These are phyloP conservation scores for Linaria vulgaris DNA, from an alignment of 257 asterid genomes.

Conservation along the genomic window DNA sequence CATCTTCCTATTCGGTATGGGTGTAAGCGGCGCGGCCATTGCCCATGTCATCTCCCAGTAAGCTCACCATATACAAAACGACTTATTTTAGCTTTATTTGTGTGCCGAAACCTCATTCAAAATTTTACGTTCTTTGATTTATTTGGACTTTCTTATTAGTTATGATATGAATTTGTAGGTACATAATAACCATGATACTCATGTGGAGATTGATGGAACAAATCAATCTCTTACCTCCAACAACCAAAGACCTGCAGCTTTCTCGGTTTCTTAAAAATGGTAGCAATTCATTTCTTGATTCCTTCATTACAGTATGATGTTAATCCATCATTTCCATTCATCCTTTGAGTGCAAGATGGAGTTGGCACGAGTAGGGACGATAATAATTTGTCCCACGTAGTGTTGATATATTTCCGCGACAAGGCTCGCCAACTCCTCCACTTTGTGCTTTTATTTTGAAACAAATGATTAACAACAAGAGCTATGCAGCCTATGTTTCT, in stretches of 20 bases:
- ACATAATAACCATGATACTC: slow-evolving; percentile 35
- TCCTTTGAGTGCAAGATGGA: too few species aligned
- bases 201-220: slow-evolving; percentile 32
- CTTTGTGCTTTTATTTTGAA: too few species aligned
- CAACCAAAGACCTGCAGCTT: slow-evolving; percentile 34
- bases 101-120: neutral
- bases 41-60: slow-evolving; percentile 59
- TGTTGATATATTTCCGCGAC: too few species aligned
- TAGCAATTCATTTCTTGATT: neutral
- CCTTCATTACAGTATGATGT: too few species aligned
- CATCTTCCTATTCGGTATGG: slow-evolving; percentile 39
- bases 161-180: slow-evolving; percentile 26
- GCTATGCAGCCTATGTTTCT: too few species aligned
- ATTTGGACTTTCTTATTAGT: neutral
- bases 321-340: too few species aligned
- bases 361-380: too few species aligned
- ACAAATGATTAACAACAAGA: too few species aligned
- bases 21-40: slow-evolving; percentile 56
- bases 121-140: neutral
- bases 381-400: too few species aligned
- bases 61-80: slow-evolving; percentile 13
- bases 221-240: slow-evolving; percentile 36
- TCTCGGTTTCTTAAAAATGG: slow-evolving; percentile 39
- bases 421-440: too few species aligned
- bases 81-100: neutral